Percentiles rank a stretch among this genome's conserved stretches.
These are phyloP conservation scores for Talaromyces stipitatus DNA, from an alignment of 495 filamentous ascomycete species.

Conservation along the genomic window DNA sequence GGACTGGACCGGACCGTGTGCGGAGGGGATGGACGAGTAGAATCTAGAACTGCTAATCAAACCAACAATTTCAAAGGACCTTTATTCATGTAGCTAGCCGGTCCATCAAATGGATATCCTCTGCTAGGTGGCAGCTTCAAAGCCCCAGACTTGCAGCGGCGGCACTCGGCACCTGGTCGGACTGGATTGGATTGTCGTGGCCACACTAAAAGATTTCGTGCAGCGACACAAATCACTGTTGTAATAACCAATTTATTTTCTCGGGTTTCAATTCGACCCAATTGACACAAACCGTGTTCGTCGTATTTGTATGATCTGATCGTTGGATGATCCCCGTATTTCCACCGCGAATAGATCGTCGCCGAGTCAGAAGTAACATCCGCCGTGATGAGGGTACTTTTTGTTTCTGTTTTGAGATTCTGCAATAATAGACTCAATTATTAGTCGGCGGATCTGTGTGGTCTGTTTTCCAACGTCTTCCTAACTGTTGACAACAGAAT, in stretches of 20 bases:
- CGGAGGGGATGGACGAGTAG: not conserved
- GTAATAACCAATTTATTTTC: not conserved
- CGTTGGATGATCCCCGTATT: not conserved
- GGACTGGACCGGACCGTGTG: not conserved
- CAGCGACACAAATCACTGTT: not conserved
- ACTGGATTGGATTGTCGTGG: not conserved
- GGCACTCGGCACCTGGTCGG: not conserved
- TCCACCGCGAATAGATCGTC: not conserved
- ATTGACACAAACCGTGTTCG: not conserved
- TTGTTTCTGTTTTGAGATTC: not conserved
- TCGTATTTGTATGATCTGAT: not conserved
- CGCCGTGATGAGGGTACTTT: not conserved
- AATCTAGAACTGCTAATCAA: not conserved
- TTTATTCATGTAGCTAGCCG: not conserved
- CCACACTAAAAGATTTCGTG: not conserved
- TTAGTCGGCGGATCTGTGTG: not conserved
- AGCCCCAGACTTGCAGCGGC: not conserved
- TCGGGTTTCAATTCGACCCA: not conserved
- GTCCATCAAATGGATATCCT: not conserved
- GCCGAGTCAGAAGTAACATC: slow-evolving; percentile 3
- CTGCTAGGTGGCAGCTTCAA: not conserved
- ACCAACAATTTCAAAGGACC: not conserved
- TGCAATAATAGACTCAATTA: not conserved
- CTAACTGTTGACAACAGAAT: not conserved
- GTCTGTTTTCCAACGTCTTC: not conserved